A percentile compares a stretch with the other conserved stretches of the same genome.
These are phyloP conservation scores for Trichomonas vaginalis DNA, from an alignment of 208 protist genomes.

Conservation along the genomic window DNA sequence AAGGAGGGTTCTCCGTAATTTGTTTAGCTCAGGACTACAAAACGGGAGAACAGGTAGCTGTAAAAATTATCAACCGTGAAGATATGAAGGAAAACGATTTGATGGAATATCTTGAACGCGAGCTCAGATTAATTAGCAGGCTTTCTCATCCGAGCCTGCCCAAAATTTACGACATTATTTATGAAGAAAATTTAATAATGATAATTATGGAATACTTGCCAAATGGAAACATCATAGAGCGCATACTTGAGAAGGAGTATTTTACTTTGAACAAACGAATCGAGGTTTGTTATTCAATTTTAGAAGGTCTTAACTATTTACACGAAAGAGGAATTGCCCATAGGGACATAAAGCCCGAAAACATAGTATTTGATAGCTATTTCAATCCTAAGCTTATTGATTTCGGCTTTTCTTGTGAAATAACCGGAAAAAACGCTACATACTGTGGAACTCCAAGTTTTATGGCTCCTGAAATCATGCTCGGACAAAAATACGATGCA, in stretches of 20 bases:
- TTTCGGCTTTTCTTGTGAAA: background rate
- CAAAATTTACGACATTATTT: too few species aligned
- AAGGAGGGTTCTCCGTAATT: too few species aligned
- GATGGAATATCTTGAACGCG: too few species aligned
- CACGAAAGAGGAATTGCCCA: background rate
- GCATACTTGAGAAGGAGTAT: background rate
- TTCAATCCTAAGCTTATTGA: background rate
- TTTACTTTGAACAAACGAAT: background rate
- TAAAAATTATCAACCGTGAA: too few species aligned
- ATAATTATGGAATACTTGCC: background rate
- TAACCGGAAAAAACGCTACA: background rate
- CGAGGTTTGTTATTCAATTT: background rate
- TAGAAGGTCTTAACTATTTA: background rate
- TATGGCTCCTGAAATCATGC: background rate
- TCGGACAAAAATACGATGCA: background rate
- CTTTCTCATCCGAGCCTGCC: too few species aligned
- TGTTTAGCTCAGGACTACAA: too few species aligned
- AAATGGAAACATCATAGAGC: background rate
- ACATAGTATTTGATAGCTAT: background rate
- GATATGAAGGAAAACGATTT: too few species aligned
- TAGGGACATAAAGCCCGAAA: background rate
- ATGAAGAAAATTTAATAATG: background rate
- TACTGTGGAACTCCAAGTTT: background rate
- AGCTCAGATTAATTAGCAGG: too few species aligned
- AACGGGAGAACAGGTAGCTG: too few species aligned